Evolutionary conservation across 164 flowering plant genomes (phyloP).

Genomic region (Warburgia ugandensis): DNA sequence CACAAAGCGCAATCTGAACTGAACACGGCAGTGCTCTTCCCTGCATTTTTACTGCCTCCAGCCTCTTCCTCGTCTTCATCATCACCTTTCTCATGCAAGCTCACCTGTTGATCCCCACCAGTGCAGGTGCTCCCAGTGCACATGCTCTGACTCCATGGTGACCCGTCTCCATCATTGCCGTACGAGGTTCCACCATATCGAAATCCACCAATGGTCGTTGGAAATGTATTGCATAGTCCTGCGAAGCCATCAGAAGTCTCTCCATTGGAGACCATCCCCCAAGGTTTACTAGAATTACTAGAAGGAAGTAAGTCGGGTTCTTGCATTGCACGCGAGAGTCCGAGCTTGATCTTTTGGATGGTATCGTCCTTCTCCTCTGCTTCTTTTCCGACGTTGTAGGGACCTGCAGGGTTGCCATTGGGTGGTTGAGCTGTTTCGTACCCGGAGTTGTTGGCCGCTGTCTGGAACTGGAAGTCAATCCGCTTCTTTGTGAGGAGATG

Average conservation of each 20-base stretch:
- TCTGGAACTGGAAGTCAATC: conserved; percentile 57
- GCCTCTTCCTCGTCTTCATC: conserved; percentile 53
- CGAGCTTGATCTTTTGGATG: conserved; percentile 61
- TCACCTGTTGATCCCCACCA: conserved; percentile 46
- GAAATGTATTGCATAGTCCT: conserved; percentile 32
- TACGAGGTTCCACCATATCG: conserved; percentile 45
- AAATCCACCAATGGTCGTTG: conserved; percentile 32
- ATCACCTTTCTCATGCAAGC: conserved; percentile 32
- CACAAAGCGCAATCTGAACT: conserved; percentile 65
- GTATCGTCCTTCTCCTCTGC: conserved; percentile 46
- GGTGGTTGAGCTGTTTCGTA: conserved; percentile 6
- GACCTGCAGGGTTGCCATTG: conserved; percentile 16
- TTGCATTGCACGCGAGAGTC: conserved; percentile 68
- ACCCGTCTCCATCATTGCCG: conserved; percentile 46
- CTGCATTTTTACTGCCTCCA: conserved; percentile 33
- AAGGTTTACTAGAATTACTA: conserved; percentile 33
- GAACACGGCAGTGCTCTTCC: conserved; percentile 37
- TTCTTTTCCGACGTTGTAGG: conserved; percentile 19
- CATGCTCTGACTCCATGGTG: conserved; percentile 82
- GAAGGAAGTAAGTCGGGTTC: conserved; percentile 34
- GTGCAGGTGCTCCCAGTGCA: conserved; percentile 74
- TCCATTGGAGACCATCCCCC: conserved; percentile 31
- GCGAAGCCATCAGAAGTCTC: conserved; percentile 29
- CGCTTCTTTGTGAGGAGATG: conserved; percentile 80
- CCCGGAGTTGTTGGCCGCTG: conserved; percentile 7